Evolutionary conservation across 306 rosid species (phyloP), one percentile per base, ranked within the genome.

Genomic region (Gastrolobium villosum): DNA sequence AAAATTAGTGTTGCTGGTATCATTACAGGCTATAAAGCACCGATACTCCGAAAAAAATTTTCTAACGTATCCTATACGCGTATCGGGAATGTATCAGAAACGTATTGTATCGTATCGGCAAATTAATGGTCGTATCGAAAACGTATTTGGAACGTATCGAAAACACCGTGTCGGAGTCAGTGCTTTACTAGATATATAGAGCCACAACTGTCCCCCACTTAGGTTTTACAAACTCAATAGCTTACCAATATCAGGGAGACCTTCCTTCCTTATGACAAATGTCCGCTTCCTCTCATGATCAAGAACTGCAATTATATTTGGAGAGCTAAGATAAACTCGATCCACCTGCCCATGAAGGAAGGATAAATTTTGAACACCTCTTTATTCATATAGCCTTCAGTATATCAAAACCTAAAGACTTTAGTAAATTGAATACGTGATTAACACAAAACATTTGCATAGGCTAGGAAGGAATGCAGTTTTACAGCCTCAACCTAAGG

Each of bases 181-280:
- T n/a, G n/a, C n/a, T n/a, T n/a, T 76, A 69, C 26, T 26, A 72
- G 61, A 11, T 35, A 78, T 10, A 69, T 6, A 70, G 2, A 46
- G 70, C 15, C 15, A n/a, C 45, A 43, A 59, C 2, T 11, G 14
- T 50, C 35, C 5, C 5, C 2, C 3, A 31, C 43, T 11, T 48
- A 62, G 20, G 31, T 10, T 65, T 50, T 39, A 34, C 48, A 0
- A 75, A 60, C 28, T 9, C 30, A 31, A 57, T 61, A 45, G 83
- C 94, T 89, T 90, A 94, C 99, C 98, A 65, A 88, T 85, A 79
- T 95, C 99, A 10, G 98, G 98, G n/a, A 95, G 91, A 65, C 99
- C 99, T 48, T 91, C 98, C 89, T 92, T 92, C 84, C 93, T 85
- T 31, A 95, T 86, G 10, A 95, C 87, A 41, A 70, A 92, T 8